Base-by-base conservation (phyloP, 257 asterid species). In the Nemophila menziesii region DNA sequence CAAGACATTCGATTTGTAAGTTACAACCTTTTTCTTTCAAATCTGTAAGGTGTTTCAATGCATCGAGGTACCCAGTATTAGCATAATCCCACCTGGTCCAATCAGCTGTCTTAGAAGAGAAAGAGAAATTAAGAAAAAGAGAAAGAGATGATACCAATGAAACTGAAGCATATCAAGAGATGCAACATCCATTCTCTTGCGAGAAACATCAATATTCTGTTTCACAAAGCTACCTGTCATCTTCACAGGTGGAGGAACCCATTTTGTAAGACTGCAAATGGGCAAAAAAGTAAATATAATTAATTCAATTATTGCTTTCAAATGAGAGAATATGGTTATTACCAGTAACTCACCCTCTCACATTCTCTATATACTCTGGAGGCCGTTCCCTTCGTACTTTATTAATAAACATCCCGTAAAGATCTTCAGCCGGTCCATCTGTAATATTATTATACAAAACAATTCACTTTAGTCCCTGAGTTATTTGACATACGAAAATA, bases 391-490 rank as follows among this genome's bases (percentile, higher is more conserved):
- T 69, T 0, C 98, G 98, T 20, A 89, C 95, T 66, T 77, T 78
- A 41, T 80, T 89, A 29, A 89, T 80, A 54, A 89, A 84, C 63
- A 84, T 78, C 21, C 95, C 94, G 54, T 78, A 89, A 41, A 89
- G 87, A 72, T 89, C 98, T 65, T 89, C 98, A 5, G 98, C 98
- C 44, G 98, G 98, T 57, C 98, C 98, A 72, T 89, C 98, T 89
- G 14, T 37, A 18, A 4, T 12, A 37, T 37, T 18, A 37, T 1
- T 12, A 1, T 37, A 37, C 13, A 9, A 12, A 37, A 37, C 43
- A n/a, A 37, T 4, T 14, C 14, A 14, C 3, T 10, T n/a, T 2
- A 38, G 43, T n/a, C 14, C 14, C 8, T 13, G 5, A 38, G 5
- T n/a, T 9, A 13, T 13, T 19, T 13, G 17, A 5, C 10, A n/a